These are phyloP conservation scores for Curvularia lunata DNA, from an alignment of 2,329 filamentous ascomycete genomes.

Conservation along the genomic window DNA sequence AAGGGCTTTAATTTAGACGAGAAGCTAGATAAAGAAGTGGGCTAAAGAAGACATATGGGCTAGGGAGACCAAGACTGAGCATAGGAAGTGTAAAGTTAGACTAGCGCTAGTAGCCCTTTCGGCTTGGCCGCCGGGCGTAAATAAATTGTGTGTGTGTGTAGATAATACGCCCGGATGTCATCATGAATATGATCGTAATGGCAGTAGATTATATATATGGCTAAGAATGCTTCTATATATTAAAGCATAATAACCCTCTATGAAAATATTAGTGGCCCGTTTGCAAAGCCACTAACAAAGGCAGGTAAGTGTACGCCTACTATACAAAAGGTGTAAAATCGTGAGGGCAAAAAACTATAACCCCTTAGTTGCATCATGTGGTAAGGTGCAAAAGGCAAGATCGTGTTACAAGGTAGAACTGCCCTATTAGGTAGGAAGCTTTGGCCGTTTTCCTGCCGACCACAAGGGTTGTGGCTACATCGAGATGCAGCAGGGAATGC, in stretches of 20 bases:
- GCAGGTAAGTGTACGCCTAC: slow-evolving; percentile 3
- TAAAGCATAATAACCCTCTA: neutral
- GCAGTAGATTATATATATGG: neutral
- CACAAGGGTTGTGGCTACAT: slow-evolving; percentile 1
- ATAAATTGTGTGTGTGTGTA: neutral
- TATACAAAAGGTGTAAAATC: neutral
- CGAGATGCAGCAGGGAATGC: neutral
- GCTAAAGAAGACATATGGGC: too few species aligned
- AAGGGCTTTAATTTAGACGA: too few species aligned
- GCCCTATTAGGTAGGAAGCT: neutral
- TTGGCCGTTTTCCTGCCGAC: neutral
- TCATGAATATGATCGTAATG: neutral
- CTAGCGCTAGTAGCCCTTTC: too few species aligned
- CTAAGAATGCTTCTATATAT: neutral
- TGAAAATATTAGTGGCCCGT: neutral
- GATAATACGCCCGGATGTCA: neutral
- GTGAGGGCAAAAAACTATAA: neutral
- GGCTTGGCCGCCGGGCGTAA: too few species aligned
- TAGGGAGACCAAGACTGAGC: too few species aligned
- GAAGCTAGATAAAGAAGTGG: too few species aligned
- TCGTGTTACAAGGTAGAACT: neutral
- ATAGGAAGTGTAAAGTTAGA: too few species aligned
- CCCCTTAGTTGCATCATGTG: neutral
- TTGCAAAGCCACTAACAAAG: neutral
- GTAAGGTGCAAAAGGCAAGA: neutral